Percentiles rank a stretch among this genome's conserved stretches.
Conservation (phyloP, 2,329 filamentous ascomycete genomes). For the Coniochaeta sp. region DNA sequence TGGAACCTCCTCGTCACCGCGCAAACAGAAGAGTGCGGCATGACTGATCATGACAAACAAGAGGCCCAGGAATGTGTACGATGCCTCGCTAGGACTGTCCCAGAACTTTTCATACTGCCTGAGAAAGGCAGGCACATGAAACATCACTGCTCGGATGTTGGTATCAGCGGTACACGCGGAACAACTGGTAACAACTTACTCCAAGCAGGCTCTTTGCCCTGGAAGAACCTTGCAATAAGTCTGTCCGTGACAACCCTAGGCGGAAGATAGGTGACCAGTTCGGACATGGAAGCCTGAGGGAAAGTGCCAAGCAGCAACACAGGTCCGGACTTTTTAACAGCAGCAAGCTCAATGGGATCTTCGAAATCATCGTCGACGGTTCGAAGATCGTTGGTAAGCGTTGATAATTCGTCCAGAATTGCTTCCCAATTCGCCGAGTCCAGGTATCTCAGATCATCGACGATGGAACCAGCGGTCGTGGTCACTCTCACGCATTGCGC, state of each 20-base stretch:
- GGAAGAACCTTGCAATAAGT: conserved; percentile 20
- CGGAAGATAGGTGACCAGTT: conserved; percentile 15
- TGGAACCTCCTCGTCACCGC: background rate
- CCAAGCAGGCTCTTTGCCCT: conserved; percentile 18
- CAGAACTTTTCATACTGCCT: conserved; percentile 21
- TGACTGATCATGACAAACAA: conserved; percentile 35
- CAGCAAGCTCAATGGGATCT: conserved; percentile 8
- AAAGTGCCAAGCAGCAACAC: conserved; percentile 17
- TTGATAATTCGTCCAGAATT: conserved; percentile 20
- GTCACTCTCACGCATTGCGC: background rate
- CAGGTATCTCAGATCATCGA: conserved; percentile 17
- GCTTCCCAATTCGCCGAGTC: conserved; percentile 22
- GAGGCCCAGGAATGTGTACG: conserved; percentile 20
- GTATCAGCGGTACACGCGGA: conserved; percentile 13
- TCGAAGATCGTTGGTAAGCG: conserved; percentile 13
- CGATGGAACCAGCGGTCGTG: conserved; percentile 12
- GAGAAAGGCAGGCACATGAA: background rate
- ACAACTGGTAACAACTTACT: conserved; percentile 19
- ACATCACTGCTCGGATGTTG: background rate
- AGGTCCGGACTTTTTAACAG: conserved; percentile 10
- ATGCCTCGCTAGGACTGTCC: conserved; percentile 11
- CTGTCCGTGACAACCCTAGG: conserved; percentile 14
- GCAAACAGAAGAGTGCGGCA: conserved; percentile 50
- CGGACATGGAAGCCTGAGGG: conserved; percentile 8
- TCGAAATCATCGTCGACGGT: conserved; percentile 13